Evolutionary conservation across 345 rosid genomes (phyloP).

Genomic region (Schrenkiella parvula): DNA sequence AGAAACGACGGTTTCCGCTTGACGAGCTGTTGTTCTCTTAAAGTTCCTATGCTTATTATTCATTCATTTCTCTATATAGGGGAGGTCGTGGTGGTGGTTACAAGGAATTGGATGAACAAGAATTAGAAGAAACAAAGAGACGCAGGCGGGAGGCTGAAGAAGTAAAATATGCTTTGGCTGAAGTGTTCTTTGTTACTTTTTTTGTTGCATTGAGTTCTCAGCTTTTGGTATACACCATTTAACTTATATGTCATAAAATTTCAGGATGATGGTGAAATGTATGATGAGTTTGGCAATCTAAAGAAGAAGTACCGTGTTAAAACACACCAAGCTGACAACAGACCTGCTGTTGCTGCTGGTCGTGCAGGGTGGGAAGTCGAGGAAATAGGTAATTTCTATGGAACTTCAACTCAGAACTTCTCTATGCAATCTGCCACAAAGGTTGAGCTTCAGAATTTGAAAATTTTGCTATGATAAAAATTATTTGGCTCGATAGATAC

Average conservation of each 20-base stretch:
- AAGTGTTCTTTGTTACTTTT: not conserved
- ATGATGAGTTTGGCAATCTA: conserved; percentile 97
- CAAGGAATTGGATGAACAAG: conserved; percentile 98
- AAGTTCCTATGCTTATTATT: not conserved
- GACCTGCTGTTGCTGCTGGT: conserved; percentile 67
- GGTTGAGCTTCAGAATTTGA: not conserved
- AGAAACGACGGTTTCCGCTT: not conserved
- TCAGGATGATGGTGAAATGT: conserved; percentile 98
- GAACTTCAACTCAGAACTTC: not conserved
- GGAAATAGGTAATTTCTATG: conserved; percentile 55
- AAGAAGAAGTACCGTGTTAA: conserved; percentile 94
- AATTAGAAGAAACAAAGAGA: conserved; percentile 90
- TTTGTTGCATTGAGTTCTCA: not conserved
- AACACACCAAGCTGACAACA: conserved; percentile 70
- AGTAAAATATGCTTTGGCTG: conserved; percentile 41
- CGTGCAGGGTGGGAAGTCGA: conserved; percentile 99
- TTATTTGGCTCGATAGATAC: not conserved
- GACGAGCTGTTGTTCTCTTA: not conserved
- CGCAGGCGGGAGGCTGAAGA: conserved; percentile 91
- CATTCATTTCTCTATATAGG: conserved; percentile 35
- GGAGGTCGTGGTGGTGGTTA: conserved; percentile 99
- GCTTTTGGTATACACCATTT: conserved; percentile 6
- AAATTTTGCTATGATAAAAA: not conserved
- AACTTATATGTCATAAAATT: conserved; percentile 1
- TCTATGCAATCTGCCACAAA: not conserved